Evolutionary conservation across 2,329 filamentous ascomycete genomes (phyloP).

Genomic region (Epichloe aotearoae): DNA sequence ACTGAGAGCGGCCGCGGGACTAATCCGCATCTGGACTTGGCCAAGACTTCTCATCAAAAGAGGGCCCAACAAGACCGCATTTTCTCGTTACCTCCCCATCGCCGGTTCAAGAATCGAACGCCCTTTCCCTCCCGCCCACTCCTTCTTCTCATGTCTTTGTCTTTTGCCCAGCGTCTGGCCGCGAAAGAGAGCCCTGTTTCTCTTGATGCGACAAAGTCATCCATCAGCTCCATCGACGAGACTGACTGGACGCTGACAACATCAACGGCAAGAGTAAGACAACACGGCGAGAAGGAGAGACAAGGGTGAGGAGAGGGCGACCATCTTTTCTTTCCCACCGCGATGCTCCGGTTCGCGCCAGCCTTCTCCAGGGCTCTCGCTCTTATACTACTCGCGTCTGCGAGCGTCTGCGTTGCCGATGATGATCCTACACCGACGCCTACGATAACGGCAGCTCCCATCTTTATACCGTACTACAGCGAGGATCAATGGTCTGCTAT

Average conservation of each 20-base stretch:
- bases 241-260: neutral
- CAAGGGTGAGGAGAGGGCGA: neutral
- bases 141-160: neutral
- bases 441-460: conserved; percentile 27
- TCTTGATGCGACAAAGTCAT: neutral
- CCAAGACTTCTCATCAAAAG: conserved; percentile 3
- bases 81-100: conserved; percentile 1
- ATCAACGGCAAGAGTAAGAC: neutral
- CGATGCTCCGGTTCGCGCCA: neutral
- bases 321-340: neutral
- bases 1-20: neutral
- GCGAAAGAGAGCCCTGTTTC: neutral
- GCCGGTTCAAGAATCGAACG: neutral
- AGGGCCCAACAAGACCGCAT: neutral
- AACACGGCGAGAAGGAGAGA: neutral
- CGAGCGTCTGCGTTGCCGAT: conserved; percentile 4
- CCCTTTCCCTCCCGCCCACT: neutral
- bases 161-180: neutral
- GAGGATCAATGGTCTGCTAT: conserved; percentile 29
- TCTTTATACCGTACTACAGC: conserved; percentile 31
- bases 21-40: conserved; percentile 2
- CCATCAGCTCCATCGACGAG: neutral
- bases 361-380: conserved; percentile 4
- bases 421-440: conserved; percentile 8
- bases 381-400: conserved; percentile 9